These are phyloP conservation scores for Lizonia empirigonia DNA, from an alignment of 2,329 filamentous ascomycete species.

Conservation along the genomic window DNA sequence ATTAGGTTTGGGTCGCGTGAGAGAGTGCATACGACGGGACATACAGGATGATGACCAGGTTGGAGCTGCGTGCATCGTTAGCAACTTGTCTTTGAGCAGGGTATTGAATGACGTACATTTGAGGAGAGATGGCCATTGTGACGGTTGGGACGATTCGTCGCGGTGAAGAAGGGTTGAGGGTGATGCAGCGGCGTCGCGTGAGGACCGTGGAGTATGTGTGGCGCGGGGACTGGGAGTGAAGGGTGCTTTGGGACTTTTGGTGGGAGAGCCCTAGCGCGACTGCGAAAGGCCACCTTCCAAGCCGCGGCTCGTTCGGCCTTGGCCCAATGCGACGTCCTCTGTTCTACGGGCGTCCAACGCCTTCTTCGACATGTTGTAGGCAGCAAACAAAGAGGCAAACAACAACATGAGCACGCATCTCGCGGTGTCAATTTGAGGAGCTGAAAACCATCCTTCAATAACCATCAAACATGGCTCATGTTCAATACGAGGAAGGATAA, in stretches of 20 bases:
- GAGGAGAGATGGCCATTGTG: conserved; percentile 47
- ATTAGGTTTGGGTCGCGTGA: conserved; percentile 2
- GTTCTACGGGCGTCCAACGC: conserved; percentile 34
- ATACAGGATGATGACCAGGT: conserved; percentile 47
- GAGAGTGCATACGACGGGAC: conserved; percentile 1
- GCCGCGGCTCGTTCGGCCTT: conserved; percentile 16
- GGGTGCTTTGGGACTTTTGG: conserved; percentile 29
- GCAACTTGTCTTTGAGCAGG: conserved; percentile 19
- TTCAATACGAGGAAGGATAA: no score
- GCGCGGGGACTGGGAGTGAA: conserved; percentile 23
- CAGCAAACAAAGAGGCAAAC: neutral
- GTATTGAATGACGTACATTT: conserved; percentile 37
- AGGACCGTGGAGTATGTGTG: conserved; percentile 1
- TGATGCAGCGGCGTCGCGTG: conserved; percentile 4
- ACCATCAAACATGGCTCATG: no score
- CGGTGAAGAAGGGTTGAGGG: neutral
- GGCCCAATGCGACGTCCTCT: conserved; percentile 25
- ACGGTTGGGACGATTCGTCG: conserved; percentile 2
- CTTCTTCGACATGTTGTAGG: conserved; percentile 28
- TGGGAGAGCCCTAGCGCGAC: conserved; percentile 24
- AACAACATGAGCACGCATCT: no score
- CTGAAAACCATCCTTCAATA: no score
- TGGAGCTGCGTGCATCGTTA: conserved; percentile 40
- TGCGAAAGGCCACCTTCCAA: conserved; percentile 40
- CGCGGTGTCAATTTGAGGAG: no score